A percentile compares a stretch with the other conserved stretches of the same genome.
Conservation (phyloP, 176 grass and related monocot genomes). For the Metroxylon sagu region DNA sequence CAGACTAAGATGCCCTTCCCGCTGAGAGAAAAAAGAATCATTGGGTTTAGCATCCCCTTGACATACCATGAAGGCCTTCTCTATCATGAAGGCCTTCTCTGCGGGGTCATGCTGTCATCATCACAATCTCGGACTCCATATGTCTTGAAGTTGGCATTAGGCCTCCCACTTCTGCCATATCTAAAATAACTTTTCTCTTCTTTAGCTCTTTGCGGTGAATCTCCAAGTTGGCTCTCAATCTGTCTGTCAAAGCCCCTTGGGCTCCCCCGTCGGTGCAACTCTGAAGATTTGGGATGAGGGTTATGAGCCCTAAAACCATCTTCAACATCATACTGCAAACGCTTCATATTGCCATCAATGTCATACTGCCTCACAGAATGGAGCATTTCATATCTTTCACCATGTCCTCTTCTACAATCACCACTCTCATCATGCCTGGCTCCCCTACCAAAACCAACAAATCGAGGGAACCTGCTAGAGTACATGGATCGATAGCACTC, state of each 20-base stretch:
- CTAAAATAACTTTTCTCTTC: constrained; percentile 26
- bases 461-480: constrained; percentile 30
- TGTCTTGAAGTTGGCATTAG: constrained; percentile 12
- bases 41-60: constrained; percentile 22
- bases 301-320: constrained; percentile 39
- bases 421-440: constrained; percentile 32
- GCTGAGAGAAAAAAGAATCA: constrained; percentile 18
- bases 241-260: constrained; percentile 38
- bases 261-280: constrained; percentile 40
- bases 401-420: constrained; percentile 37
- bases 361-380: constrained; percentile 45
- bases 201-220: constrained; percentile 29
- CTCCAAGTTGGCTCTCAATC: constrained; percentile 33
- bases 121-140: constrained; percentile 9
- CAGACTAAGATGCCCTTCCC: constrained; percentile 33
- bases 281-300: constrained; percentile 36
- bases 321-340: constrained; percentile 32
- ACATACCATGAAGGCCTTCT: constrained; percentile 15
- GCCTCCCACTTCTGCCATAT: constrained; percentile 21
- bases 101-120: constrained; percentile 14
- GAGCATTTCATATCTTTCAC: constrained; percentile 33
- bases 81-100: constrained; percentile 30
- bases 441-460: constrained; percentile 37
- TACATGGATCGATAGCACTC: constrained; percentile 40
- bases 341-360: constrained; percentile 29